Base-by-base conservation (phyloP, 345 rosid species). In the Noccaea caerulescens region DNA sequence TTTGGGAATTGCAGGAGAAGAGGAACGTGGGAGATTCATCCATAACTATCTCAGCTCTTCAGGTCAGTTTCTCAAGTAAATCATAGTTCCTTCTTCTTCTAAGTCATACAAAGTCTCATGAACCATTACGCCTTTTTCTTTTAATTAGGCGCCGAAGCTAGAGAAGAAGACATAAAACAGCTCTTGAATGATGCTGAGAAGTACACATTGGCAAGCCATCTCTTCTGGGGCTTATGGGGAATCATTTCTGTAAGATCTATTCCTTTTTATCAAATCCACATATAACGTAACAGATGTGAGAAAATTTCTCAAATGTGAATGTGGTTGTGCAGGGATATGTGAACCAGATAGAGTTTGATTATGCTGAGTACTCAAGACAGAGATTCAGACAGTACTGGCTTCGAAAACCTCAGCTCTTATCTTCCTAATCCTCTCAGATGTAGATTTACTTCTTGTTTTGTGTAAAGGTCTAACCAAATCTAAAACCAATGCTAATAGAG, bases 141-240 rank as follows among this genome's bases (percentile, higher is more conserved):
- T 58, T n/a, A 20, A 9, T 6, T 57, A 88, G 96, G 85, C n/a
- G 66, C 78, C 16, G 72, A 81, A 32, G 72, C 84, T 1, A 64
- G 63, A 2, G 85, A 86, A 16, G 74, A 75, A 55, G 83, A 87
- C 70, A 84, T 84, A 11, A 64, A 69, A 55, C 75, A 83, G 55
- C 82, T 86, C 0, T 60, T 81, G 37, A 55, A 68, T 8, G 84
- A 76, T 62, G 84, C 68, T 43, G 97, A 89, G 79, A 84, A 77
- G 72, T 89, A 84, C 72, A 84, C 86, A 58, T 86, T 91, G 34
- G 86, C 90, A 34, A 89, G 83, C 79, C 93, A 91, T 81, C 70
- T 91, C 27, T 82, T 84, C 36, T 91, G 97, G 97, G 89, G 88
- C 30, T 49, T 89, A 72, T 91, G 97, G 88, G 86, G 88, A 66